Base-by-base conservation (phyloP, 1,284 basidiomycete genomes). In the Ganoderma sinense region DNA sequence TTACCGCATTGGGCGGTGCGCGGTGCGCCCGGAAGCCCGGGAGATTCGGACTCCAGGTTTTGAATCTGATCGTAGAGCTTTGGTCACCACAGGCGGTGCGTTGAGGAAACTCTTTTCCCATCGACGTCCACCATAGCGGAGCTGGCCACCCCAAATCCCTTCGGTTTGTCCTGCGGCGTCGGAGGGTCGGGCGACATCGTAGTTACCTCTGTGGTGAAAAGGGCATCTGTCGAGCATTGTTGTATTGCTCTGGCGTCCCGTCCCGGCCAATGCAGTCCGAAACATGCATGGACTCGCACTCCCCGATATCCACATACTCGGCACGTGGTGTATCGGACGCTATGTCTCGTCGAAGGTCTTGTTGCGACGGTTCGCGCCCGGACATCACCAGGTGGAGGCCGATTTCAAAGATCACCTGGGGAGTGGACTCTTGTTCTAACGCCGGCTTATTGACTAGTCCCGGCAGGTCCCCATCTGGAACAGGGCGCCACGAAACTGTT, bases 101-200 rank as follows among this genome's bases (percentile, higher is more conserved):
- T 29, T 66, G 64, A 53, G 64, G 67, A 62, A 66, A 58, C 70
- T 68, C 45, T 36, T 55, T 53, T 61, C 65, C 61, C 70, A 65
- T 43, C 67, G 63, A 67, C 69, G 55, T 31, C 23, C 31, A 33
- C 26, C 55, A 18, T 7, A 2, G 14, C 33, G 5, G 55, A 14
- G 31, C 55, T 33, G n/a, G 29, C 2, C 10, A 20, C 11, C 29
- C 20, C 4, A 31, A 33, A 29, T 10, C n/a, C 14, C 55, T 13
- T 14, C 29, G 16, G 18, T 31, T 29, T 29, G 7, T 20, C 23
- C 55, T 56, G 55, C 31, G 55, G 55, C 55, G 14, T 56, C 29
- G 6, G 18, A 56, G 53, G 20, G 10, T 51, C 11, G 23, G 48
- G 48, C n/a, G 48, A n/a, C 23, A 23, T 10, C 48, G n/a, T 7